Evolutionary conservation across 2,329 filamentous ascomycete species (phyloP).

Genomic region (Byssochlamys sp.): DNA sequence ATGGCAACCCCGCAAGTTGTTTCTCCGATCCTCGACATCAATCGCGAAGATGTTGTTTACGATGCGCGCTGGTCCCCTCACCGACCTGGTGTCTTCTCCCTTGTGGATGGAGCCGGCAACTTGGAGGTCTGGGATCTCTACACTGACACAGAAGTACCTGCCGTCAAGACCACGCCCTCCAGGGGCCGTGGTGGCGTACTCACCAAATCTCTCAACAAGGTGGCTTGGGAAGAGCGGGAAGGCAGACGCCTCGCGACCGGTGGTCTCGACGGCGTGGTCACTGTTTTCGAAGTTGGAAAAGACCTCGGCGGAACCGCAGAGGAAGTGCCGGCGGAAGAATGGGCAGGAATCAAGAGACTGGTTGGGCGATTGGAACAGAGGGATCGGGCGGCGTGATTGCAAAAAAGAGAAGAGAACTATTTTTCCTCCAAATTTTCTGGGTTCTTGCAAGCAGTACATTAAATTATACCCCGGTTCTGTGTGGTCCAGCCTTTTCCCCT

Average conservation of each 20-base stretch:
- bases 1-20: conserved; percentile 43
- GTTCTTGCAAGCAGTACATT: neutral
- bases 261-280: conserved; percentile 81
- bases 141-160: conserved; percentile 81
- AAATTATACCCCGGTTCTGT: conserved; percentile 5
- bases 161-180: conserved; percentile 67
- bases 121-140: conserved; percentile 94
- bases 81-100: conserved; percentile 85
- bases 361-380: conserved; percentile 61
- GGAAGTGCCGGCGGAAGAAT: conserved; percentile 73
- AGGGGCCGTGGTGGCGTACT: conserved; percentile 54
- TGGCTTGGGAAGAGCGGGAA: conserved; percentile 86
- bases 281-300: conserved; percentile 76
- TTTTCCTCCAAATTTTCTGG: conserved; percentile 7
- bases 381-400: conserved; percentile 22
- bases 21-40: conserved; percentile 74
- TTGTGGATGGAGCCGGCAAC: conserved; percentile 85
- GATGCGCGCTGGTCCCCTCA: conserved; percentile 91
- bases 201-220: conserved; percentile 81
- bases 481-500: conserved; percentile 4
- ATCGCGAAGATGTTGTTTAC: conserved; percentile 91
- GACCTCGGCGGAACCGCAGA: conserved; percentile 74
- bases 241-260: conserved; percentile 81
- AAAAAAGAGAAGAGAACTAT: neutral
- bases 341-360: conserved; percentile 84